Percentiles rank a stretch among this genome's conserved stretches.
phyloP scores from a whole-genome alignment of 179 eudicot genomes.

The Amaranthus tricolor region DNA sequence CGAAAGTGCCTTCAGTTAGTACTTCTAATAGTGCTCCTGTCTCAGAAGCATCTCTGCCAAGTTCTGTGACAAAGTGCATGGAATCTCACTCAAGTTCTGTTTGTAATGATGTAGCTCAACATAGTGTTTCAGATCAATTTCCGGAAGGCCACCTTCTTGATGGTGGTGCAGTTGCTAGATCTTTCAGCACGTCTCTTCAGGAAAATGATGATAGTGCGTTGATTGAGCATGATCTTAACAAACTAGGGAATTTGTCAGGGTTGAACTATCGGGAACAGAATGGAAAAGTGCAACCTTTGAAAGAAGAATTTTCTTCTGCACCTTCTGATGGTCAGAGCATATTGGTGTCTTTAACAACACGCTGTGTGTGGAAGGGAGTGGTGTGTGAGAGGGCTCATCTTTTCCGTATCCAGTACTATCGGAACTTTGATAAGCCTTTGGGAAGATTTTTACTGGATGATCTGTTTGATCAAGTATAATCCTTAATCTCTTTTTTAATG shows the following conservation, averaged over 20 bases:
- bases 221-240: conserved; percentile 17
- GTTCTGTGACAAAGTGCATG: conserved; percentile 16
- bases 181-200: conserved; percentile 11
- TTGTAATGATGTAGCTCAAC: conserved; percentile 17
- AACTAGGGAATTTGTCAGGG: conserved; percentile 20
- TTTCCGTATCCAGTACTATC: conserved; percentile 49
- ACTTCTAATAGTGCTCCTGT: conserved; percentile 5
- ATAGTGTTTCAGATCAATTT: conserved; percentile 23
- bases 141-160: conserved; percentile 21
- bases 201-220: conserved; percentile 13
- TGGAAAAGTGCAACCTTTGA: conserved; percentile 28
- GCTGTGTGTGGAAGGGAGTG: conserved; percentile 53
- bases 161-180: conserved; percentile 17
- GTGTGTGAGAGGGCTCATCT: conserved; percentile 51
- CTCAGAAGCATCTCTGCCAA: conserved; percentile 17
- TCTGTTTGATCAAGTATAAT: conserved; percentile 43
- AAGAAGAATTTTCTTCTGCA: conserved; percentile 35
- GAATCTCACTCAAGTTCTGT: conserved; percentile 18
- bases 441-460: conserved; percentile 46
- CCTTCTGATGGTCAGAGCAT: conserved; percentile 46
- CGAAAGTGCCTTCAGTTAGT: conserved; percentile 14
- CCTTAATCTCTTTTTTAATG: background rate
- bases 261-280: conserved; percentile 17
- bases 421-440: conserved; percentile 53
- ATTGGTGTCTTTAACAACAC: conserved; percentile 47